Evolutionary conservation across 257 asterid species (phyloP), one percentile per base, ranked within the genome.

Genomic region (Coffea eugenioides): DNA sequence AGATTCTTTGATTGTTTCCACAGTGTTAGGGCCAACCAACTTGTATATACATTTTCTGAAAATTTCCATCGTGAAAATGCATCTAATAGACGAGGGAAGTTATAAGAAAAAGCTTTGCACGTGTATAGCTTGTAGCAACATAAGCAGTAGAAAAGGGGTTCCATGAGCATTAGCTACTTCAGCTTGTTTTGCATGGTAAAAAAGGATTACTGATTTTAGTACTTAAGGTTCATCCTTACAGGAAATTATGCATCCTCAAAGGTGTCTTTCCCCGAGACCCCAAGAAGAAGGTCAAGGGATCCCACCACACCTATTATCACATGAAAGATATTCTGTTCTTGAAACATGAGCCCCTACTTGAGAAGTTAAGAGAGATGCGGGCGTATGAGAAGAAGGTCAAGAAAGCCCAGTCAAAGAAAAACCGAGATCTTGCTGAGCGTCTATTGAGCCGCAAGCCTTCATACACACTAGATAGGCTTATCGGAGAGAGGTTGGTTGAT

Each of bases 281-380:
- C 23, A 96, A 89, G 97, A 94, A 92, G 94, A 96, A 96, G 96
- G 90, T 92, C 89, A 94, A 94, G 87, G 99, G 99, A 79, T 90
- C 90, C 81, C 99, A 96, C 84, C 97, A 92, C 82, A 90, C 99
- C 6, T 96, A 96, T 67, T 94, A 96, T 87, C 99, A 96, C 85
- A 69, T 84, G 81, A 94, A 96, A 84, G 99, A 96, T 89, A 88
- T 94, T 62, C 62, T 88, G 97, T 96, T 96, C 86, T 89, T 94
- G 74, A 96, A 86, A 78, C 91, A 92, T 34, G 97, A 96, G 83
- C 97, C 99, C 23, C 75, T 95, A 69, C 90, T 95, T 16, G 98
- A 93, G 90, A 92, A 83, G 82, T 80, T 95, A 73, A 88, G 98
- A 79, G 98, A 94, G 68, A 85, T 88, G 75, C 88, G 97, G 23